Evolutionary conservation across 2,329 filamentous ascomycete genomes (phyloP).

Genomic region (Fusarium sacchari): DNA sequence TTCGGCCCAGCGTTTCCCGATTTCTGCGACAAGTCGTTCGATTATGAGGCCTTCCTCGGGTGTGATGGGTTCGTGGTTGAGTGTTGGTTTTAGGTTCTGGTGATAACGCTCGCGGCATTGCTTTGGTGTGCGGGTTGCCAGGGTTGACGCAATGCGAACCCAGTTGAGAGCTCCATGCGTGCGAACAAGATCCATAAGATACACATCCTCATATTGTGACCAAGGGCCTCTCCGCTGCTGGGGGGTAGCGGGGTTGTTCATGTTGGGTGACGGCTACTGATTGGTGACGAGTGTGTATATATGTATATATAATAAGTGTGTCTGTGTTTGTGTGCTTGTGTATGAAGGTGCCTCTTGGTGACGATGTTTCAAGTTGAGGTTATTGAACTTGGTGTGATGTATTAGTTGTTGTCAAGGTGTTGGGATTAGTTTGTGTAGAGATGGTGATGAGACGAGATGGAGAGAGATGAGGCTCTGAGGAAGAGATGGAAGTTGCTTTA

Average conservation of each 20-base stretch:
- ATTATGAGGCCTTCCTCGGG: conserved; percentile 77
- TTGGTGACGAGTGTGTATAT: neutral
- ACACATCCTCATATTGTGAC: conserved; percentile 79
- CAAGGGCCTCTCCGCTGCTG: conserved; percentile 74
- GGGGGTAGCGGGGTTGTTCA: conserved; percentile 12
- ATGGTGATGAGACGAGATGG: neutral
- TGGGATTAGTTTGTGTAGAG: neutral
- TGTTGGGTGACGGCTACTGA: conserved; percentile 8
- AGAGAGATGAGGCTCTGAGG: conserved; percentile 17
- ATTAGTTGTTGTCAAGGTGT: neutral
- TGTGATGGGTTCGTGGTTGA: conserved; percentile 80
- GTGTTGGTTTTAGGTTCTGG: conserved; percentile 84
- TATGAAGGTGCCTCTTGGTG: neutral
- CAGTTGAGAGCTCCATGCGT: conserved; percentile 84
- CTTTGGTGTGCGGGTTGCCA: conserved; percentile 85
- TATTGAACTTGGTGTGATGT: neutral
- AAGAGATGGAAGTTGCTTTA: conserved; percentile 11
- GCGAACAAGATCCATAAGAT: conserved; percentile 75
- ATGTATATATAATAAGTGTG: neutral
- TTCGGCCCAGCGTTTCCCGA: conserved; percentile 92
- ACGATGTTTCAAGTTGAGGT: neutral
- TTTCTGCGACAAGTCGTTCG: conserved; percentile 77
- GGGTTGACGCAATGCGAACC: conserved; percentile 83
- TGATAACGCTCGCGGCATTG: conserved; percentile 95
- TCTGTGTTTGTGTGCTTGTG: neutral